Conservation (phyloP, 176 grass and related monocot species). For the Eleusine coracana region DNA sequence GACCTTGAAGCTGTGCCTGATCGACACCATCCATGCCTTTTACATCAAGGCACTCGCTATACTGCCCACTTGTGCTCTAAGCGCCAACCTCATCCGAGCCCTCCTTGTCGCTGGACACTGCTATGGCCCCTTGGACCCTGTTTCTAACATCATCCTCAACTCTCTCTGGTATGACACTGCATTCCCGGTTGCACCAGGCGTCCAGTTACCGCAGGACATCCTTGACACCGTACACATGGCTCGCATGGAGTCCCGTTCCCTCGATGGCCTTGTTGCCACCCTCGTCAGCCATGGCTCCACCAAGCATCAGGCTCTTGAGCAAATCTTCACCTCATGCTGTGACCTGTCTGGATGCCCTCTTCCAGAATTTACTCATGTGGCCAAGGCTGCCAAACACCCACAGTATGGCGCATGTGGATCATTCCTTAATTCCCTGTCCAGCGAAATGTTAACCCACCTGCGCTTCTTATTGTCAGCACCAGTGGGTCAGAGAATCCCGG, state of each 20-base stretch:
- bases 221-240: neutral
- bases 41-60: too few species aligned
- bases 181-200: neutral
- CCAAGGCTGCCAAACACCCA: neutral
- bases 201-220: neutral
- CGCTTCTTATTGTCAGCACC: neutral
- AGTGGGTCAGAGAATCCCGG: neutral
- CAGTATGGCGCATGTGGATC: neutral
- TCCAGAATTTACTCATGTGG: neutral
- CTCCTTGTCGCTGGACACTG: conserved; percentile 6
- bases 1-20: neutral
- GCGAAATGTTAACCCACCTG: neutral
- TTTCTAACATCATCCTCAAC: conserved; percentile 12
- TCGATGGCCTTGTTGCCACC: neutral
- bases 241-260: neutral
- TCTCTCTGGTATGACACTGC: neutral
- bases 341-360: neutral
- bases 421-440: neutral
- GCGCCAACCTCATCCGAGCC: neutral
- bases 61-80: too few species aligned
- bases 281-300: neutral
- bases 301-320: neutral
- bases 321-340: neutral
- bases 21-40: too few species aligned
- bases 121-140: neutral